phyloP scores from a whole-genome alignment of 2,329 filamentous ascomycete genomes.

The Fusarium redolens region DNA sequence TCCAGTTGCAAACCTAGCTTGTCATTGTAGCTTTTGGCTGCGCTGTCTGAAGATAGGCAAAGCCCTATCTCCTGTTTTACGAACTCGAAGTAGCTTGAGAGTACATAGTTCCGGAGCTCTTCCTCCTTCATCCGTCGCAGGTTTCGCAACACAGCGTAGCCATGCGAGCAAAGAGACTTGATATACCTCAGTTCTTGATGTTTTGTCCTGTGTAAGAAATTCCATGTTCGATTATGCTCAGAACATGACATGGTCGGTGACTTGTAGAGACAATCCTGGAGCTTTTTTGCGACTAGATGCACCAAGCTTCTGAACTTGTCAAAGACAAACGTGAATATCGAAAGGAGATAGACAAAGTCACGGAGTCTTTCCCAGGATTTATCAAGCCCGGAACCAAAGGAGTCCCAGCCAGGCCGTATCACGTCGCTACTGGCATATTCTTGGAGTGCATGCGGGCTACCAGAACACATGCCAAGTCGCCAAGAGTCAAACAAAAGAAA shows the following conservation, averaged over 20 bases:
- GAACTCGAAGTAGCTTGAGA: background rate
- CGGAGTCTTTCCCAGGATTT: no score
- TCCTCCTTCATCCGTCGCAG: background rate
- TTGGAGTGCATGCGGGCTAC: background rate
- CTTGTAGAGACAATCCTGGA: background rate
- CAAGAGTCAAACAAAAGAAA: background rate
- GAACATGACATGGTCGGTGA: background rate
- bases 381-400: background rate
- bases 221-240: background rate
- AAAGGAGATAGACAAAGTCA: no score
- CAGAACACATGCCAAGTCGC: background rate
- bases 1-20: background rate
- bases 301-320: background rate
- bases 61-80: background rate
- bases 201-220: background rate
- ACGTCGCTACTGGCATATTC: no score
- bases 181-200: background rate
- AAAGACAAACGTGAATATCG: background rate
- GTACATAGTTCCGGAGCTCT: background rate
- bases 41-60: no score
- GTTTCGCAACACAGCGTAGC: background rate
- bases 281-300: background rate
- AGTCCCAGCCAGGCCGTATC: no score
- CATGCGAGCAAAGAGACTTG: background rate
- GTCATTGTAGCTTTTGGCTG: no score